These are phyloP conservation scores for Podila clonocystis DNA, from an alignment of 192 early-diverging fungal genomes.

Conservation along the genomic window DNA sequence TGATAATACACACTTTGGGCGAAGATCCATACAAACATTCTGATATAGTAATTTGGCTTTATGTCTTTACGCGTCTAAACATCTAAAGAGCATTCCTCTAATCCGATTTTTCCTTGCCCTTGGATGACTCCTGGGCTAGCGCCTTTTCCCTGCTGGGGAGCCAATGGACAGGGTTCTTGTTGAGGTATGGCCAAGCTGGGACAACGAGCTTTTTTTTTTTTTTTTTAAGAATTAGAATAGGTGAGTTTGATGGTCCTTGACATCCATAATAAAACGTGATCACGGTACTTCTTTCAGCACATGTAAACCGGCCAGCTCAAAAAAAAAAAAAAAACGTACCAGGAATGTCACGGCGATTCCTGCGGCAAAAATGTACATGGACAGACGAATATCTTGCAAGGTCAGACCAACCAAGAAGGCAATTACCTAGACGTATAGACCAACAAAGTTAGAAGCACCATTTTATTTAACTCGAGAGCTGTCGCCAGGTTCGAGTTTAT, in stretches of 20 bases:
- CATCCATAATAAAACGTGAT: too few species aligned
- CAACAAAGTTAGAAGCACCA: neutral
- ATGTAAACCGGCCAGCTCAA: neutral
- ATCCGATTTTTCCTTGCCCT: neutral
- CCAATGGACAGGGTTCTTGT: slow-evolving; percentile 32
- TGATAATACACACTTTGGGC: neutral
- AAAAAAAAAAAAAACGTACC: slow-evolving; percentile 3
- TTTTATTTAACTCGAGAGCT: too few species aligned
- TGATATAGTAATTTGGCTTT: neutral
- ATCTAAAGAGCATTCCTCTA: neutral
- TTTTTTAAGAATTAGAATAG: neutral
- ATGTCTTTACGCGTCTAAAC: neutral
- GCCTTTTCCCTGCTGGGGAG: slow-evolving; percentile 37
- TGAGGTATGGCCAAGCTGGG: slow-evolving; percentile 48
- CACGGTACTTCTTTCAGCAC: neutral
- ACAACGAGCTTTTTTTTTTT: slow-evolving; percentile 47
- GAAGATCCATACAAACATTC: neutral
- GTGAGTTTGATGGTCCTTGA: too few species aligned
- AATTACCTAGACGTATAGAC: slow-evolving; percentile 12
- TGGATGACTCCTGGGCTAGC: slow-evolving; percentile 14
- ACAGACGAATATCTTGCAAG: slow-evolving; percentile 35
- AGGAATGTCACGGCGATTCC: slow-evolving; percentile 25
- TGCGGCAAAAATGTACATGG: slow-evolving; percentile 38
- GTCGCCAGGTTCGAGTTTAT: neutral
- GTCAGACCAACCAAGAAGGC: slow-evolving; percentile 32